Percentiles rank a stretch among this genome's conserved stretches.
phyloP scores from a whole-genome alignment of 2,329 filamentous ascomycete genomes.

The Aspergillus sp. region DNA sequence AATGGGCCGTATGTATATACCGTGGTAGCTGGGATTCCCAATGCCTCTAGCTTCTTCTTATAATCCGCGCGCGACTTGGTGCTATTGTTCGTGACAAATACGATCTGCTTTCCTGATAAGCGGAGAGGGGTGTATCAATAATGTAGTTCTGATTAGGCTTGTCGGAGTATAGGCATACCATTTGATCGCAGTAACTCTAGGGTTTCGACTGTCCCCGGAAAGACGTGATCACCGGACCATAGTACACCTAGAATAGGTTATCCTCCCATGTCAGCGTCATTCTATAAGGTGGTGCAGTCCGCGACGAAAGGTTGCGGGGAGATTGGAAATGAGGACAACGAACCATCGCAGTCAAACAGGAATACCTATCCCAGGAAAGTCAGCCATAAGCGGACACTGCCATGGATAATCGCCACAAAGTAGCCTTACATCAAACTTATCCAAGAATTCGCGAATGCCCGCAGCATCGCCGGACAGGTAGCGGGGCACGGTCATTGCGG shows the following conservation, averaged over 20 bases:
- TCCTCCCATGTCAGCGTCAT: constrained; percentile 1
- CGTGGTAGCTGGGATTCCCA: constrained; percentile 75
- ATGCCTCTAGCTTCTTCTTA: constrained; percentile 78
- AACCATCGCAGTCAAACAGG: constrained; percentile 96
- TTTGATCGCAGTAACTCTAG: constrained; percentile 76
- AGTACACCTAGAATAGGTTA: constrained; percentile 69
- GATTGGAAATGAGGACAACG: constrained; percentile 23
- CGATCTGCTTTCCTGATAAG: constrained; percentile 73
- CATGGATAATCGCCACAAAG: not conserved
- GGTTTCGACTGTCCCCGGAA: constrained; percentile 81
- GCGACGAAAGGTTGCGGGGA: not conserved
- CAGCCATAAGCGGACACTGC: not conserved
- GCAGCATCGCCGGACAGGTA: constrained; percentile 77
- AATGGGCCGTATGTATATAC: constrained; percentile 35
- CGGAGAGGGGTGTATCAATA: not conserved
- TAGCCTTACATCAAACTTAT: constrained; percentile 81
- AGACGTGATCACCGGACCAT: constrained; percentile 92
- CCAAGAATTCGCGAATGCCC: constrained; percentile 79
- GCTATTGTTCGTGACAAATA: constrained; percentile 99
- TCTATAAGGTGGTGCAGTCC: not conserved
- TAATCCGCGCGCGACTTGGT: constrained; percentile 94
- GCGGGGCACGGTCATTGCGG: constrained; percentile 36
- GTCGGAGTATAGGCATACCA: constrained; percentile 52
- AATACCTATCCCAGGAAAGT: constrained; percentile 65
- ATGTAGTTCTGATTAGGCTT: not conserved